These are phyloP conservation scores for Rosa rugosa DNA, from an alignment of 306 rosid genomes.

Conservation along the genomic window DNA sequence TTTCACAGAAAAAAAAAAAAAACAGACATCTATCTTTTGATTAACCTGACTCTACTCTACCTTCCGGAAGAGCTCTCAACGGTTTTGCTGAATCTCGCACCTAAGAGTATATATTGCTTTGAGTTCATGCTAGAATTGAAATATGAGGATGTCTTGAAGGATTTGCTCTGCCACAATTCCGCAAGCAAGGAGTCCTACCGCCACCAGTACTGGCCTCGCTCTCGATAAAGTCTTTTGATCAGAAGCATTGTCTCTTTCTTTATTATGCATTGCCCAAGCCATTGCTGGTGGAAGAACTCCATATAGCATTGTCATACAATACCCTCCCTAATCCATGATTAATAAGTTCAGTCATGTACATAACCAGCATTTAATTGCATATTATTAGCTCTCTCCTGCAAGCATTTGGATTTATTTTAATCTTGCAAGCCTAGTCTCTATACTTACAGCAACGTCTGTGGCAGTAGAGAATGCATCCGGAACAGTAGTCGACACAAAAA, in stretches of 20 bases:
- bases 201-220: constrained; percentile 51
- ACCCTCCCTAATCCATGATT: constrained; percentile 58
- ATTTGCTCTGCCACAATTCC: constrained; percentile 58
- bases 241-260: constrained; percentile 23
- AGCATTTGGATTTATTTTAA: background rate
- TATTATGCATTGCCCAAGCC: constrained; percentile 62
- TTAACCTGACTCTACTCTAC: background rate
- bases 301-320: constrained; percentile 70
- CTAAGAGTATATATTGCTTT: background rate
- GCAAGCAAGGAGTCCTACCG: constrained; percentile 55
- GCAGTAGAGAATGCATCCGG: constrained; percentile 72
- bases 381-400: background rate
- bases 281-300: constrained; percentile 87
- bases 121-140: constrained; percentile 18
- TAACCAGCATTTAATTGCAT: background rate
- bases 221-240: constrained; percentile 32
- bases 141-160: constrained; percentile 48
- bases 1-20: too few species aligned
- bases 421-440: background rate
- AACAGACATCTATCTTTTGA: too few species aligned
- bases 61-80: background rate
- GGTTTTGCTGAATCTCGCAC: background rate
- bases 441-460: constrained; percentile 71
- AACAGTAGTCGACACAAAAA: constrained; percentile 49
- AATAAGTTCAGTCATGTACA: background rate